These are phyloP conservation scores for Lignosus rhinocerotis DNA, from an alignment of 1,284 basidiomycete species.

Conservation along the genomic window DNA sequence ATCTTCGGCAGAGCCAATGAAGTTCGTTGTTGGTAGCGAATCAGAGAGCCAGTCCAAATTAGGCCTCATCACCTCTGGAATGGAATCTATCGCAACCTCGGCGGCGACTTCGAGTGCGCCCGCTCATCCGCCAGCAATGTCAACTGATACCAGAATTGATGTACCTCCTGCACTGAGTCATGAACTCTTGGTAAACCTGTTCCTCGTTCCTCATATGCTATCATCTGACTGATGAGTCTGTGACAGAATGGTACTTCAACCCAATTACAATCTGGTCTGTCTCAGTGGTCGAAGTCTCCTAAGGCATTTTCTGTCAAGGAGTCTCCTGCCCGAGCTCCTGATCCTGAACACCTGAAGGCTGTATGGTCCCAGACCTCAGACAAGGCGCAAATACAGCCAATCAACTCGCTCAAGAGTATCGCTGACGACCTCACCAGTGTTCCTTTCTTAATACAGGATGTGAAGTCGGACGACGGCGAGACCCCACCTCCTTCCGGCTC, in stretches of 20 bases:
- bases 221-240: background rate
- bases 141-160: background rate
- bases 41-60: conserved; percentile 44
- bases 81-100: background rate
- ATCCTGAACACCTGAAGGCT: conserved; percentile 78
- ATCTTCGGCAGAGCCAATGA: conserved; percentile 48
- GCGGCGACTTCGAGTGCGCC: conserved; percentile 26
- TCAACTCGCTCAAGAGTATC: conserved; percentile 80
- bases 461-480: conserved; percentile 79
- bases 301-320: conserved; percentile 61
- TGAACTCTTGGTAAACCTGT: background rate
- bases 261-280: conserved; percentile 42
- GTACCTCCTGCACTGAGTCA: background rate
- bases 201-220: background rate
- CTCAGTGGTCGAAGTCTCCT: conserved; percentile 65
- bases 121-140: conserved; percentile 36
- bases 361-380: conserved; percentile 81
- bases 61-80: background rate
- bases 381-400: conserved; percentile 57
- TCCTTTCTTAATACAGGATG: conserved; percentile 76
- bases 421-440: conserved; percentile 74
- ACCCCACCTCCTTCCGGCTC: conserved; percentile 69
- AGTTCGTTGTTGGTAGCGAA: conserved; percentile 78
- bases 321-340: conserved; percentile 62
- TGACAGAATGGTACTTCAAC: conserved; percentile 38